Evolutionary conservation across 1,284 basidiomycete genomes (phyloP), one percentile per base, ranked within the genome.

Genomic region (Fistulinella cinereoalba): DNA sequence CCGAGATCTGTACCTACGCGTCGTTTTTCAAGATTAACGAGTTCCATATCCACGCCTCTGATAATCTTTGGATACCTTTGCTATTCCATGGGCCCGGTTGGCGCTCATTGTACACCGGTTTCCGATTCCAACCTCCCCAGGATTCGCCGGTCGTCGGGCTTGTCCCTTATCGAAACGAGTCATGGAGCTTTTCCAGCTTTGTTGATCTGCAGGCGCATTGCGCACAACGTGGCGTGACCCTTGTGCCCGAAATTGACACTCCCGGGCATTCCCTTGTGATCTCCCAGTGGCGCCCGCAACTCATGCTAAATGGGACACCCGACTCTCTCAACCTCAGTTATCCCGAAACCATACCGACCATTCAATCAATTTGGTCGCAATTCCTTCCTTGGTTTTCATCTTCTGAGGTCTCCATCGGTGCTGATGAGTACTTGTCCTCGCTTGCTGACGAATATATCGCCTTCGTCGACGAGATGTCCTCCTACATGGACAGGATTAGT

Each of bases 21-120:
- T 70, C 68, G 1, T 71, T 71, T 48, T 71, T 69, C 58, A 70
- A 70, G 49, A 54, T 70, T 0, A 62, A 68, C 12, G 60, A 64
- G 34, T 63, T 70, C 36, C 68, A 70, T 32, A 42, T 70, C 12
- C 69, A 71, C 49, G 64, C 66, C 3, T 69, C 67, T 1, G 69
- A 70, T 52, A 58, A 68, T 19, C 29, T 68, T n/a, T 68, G 67
- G 64, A 58, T 70, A 54, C 57, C 58, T 40, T 52, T 53, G 10
- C 37, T 65, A 21, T 58, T 70, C 32, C 51, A 60, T 16, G 61
- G 66, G 13, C 44, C 54, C 6, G 56, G 51, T 28, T 70, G 68
- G 68, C 57, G 53, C 21, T 54, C 59, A 3, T 49, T 69, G 1
- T 71, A 72, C 47, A 56, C 70, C 6, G 61, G 61, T n/a, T 71